Evolutionary conservation across 202 grass and related monocot species (phyloP).

Genomic region (Digitaria exilis): DNA sequence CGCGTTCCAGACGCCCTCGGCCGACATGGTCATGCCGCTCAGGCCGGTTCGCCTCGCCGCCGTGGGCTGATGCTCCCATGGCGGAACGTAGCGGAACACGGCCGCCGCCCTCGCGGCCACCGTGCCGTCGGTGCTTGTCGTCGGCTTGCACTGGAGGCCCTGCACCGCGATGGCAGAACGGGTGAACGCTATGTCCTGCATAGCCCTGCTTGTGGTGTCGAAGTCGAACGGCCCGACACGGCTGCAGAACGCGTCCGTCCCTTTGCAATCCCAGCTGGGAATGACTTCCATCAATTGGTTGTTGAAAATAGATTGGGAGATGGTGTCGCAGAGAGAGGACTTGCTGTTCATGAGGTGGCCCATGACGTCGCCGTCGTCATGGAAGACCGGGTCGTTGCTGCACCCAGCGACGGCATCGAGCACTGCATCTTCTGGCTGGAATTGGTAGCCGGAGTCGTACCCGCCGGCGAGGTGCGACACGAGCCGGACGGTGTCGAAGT

Average conservation of each 20-base stretch:
- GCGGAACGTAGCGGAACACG: slow-evolving; percentile 51
- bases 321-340: slow-evolving; percentile 1
- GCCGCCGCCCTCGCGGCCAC: slow-evolving; percentile 43
- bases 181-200: slow-evolving; percentile 24
- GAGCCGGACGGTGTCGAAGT: slow-evolving; percentile 57
- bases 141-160: slow-evolving; percentile 46
- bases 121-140: background rate
- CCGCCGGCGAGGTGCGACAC: slow-evolving; percentile 29
- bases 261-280: slow-evolving; percentile 54
- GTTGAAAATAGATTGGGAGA: background rate
- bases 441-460: slow-evolving; percentile 49
- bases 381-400: background rate
- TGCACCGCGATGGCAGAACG: slow-evolving; percentile 43
- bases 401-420: slow-evolving; percentile 32
- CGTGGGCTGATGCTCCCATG: slow-evolving; percentile 41
- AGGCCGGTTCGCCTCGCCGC: slow-evolving; percentile 36
- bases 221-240: slow-evolving; percentile 62
- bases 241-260: slow-evolving; percentile 48
- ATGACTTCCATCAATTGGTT: slow-evolving; percentile 25
- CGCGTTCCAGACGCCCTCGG: slow-evolving; percentile 62
- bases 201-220: background rate
- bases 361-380: background rate
- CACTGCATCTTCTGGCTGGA: slow-evolving; percentile 29
- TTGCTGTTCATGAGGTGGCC: slow-evolving; percentile 34
- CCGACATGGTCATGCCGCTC: slow-evolving; percentile 48